These are phyloP conservation scores for Volutella citrinella DNA, from an alignment of 2,329 filamentous ascomycete genomes.

Conservation along the genomic window DNA sequence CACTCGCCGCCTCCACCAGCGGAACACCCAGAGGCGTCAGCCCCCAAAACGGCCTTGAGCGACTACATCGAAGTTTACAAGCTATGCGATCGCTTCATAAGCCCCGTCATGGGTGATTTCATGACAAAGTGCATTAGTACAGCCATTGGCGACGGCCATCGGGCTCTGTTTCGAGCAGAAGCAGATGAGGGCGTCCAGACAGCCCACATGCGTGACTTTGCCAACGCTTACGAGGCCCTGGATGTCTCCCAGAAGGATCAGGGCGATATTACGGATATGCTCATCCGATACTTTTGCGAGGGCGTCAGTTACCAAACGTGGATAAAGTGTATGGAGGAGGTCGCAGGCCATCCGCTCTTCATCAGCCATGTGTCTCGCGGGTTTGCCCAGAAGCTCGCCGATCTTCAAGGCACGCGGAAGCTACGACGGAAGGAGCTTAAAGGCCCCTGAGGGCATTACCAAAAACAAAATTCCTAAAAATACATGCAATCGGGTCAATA, in stretches of 20 bases:
- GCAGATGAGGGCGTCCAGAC: conserved; percentile 26
- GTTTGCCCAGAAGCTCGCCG: conserved; percentile 29
- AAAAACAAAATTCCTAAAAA: too few relatives aligned
- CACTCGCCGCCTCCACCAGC: conserved; percentile 22
- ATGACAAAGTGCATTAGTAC: conserved; percentile 29
- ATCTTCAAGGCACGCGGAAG: conserved; percentile 20
- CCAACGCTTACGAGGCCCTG: conserved; percentile 33
- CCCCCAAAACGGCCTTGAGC: conserved; percentile 24
- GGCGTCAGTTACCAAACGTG: conserved; percentile 28
- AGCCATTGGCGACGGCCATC: conserved; percentile 30
- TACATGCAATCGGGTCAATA: too few relatives aligned
- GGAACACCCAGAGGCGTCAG: conserved; percentile 23
- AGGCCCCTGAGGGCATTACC: conserved; percentile 12
- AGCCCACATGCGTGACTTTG: conserved; percentile 31
- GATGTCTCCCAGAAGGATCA: conserved; percentile 20
- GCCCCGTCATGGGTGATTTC: conserved; percentile 26
- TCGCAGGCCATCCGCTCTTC: conserved; percentile 28
- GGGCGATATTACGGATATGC: conserved; percentile 16
- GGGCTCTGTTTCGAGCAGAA: conserved; percentile 28
- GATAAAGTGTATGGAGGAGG: conserved; percentile 20
- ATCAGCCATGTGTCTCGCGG: conserved; percentile 28
- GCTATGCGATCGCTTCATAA: conserved; percentile 35
- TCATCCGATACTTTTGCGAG: conserved; percentile 33
- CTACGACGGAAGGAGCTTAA: conserved; percentile 29
- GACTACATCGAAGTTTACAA: conserved; percentile 36